Evolutionary conservation across 192 early-diverging fungal genomes (phyloP).

Genomic region (Ramicandelaber brevisporus): DNA sequence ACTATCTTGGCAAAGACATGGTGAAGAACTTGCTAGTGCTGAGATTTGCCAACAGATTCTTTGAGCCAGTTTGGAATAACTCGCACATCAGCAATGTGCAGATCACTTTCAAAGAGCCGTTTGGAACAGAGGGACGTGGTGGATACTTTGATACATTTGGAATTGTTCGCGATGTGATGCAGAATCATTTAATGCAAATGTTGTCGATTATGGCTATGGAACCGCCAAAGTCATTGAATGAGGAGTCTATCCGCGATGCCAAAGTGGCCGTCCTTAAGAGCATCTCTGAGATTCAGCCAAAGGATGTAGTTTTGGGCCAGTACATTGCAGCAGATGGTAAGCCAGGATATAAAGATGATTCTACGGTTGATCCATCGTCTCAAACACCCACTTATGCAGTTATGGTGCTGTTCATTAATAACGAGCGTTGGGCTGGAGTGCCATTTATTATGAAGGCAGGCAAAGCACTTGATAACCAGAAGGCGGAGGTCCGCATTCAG

Average conservation of each 20-base stretch:
- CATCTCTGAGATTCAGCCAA: constrained; percentile 48
- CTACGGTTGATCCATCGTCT: constrained; percentile 61
- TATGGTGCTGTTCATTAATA: constrained; percentile 65
- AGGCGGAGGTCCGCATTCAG: constrained; percentile 88
- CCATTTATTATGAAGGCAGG: constrained; percentile 52
- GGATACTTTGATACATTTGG: constrained; percentile 99
- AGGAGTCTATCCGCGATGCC: constrained; percentile 87
- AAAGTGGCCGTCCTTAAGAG: constrained; percentile 77
- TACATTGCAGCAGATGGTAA: constrained; percentile 61
- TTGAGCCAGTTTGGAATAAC: constrained; percentile 79
- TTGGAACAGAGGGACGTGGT: constrained; percentile 91
- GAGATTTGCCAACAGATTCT: constrained; percentile 85
- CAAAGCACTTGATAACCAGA: constrained; percentile 77
- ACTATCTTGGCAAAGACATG: constrained; percentile 99
- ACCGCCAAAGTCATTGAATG: constrained; percentile 54
- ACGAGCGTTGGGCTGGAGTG: constrained; percentile 72
- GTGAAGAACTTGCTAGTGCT: constrained; percentile 90
- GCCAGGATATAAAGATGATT: constrained; percentile 86
- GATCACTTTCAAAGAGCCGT: constrained; percentile 94
- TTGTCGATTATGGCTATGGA: constrained; percentile 89
- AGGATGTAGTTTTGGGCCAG: constrained; percentile 78
- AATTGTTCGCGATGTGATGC: constrained; percentile 91
- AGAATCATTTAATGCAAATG: constrained; percentile 84
- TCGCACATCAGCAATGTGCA: constrained; percentile 76
- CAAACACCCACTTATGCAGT: constrained; percentile 81